Evolutionary conservation across 352 stramenopile species (phyloP).

Genomic region (Phytophthora multivora): DNA sequence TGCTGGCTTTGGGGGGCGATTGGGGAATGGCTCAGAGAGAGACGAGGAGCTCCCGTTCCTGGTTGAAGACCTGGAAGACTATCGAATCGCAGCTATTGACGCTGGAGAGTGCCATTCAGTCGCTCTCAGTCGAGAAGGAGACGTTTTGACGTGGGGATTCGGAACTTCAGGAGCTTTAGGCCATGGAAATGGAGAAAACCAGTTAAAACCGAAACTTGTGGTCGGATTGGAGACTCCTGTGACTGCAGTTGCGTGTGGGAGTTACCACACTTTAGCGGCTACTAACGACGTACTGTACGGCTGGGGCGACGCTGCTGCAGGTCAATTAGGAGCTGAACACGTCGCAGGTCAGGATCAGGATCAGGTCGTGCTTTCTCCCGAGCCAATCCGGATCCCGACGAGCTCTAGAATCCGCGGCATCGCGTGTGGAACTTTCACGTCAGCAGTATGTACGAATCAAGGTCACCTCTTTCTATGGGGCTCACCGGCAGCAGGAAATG

Average conservation of each 20-base stretch:
- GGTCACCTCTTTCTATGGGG: conserved; percentile 78
- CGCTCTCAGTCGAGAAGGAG: conserved; percentile 59
- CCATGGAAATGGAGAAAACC: conserved; percentile 64
- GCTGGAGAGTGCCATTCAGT: conserved; percentile 85
- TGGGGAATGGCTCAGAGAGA: conserved; percentile 67
- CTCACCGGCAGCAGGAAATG: conserved; percentile 72
- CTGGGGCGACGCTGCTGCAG: conserved; percentile 78
- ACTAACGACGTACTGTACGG: conserved; percentile 61
- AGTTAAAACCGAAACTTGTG: conserved; percentile 45
- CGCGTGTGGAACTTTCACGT: conserved; percentile 70
- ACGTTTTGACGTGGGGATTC: conserved; percentile 89
- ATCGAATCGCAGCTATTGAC: conserved; percentile 56
- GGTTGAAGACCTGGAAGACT: conserved; percentile 39
- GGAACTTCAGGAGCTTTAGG: conserved; percentile 82
- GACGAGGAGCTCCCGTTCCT: conserved; percentile 62
- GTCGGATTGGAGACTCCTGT: conserved; percentile 17
- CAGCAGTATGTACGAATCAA: conserved; percentile 51
- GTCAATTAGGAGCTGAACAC: conserved; percentile 64
- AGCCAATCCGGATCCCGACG: conserved; percentile 44
- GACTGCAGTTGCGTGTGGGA: conserved; percentile 62
- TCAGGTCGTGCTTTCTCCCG: conserved; percentile 58
- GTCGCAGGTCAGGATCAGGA: conserved; percentile 40
- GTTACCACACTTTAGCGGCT: conserved; percentile 77
- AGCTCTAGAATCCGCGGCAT: conserved; percentile 44
- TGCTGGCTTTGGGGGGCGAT: conserved; percentile 74